Conservation (phyloP, 495 filamentous ascomycete species). For the Cercophora sp. region DNA sequence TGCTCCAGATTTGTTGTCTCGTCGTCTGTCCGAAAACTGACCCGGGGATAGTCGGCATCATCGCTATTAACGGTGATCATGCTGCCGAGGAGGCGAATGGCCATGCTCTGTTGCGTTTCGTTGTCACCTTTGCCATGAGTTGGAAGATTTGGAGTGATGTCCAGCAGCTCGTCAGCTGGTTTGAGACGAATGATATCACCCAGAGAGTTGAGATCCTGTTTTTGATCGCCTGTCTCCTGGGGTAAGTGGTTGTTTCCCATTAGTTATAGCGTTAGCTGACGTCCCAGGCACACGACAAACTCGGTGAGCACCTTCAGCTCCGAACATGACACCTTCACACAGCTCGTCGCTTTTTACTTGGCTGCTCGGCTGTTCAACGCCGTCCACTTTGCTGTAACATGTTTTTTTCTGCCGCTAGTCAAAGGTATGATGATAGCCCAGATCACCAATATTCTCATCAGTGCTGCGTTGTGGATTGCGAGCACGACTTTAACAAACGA, state of each 20-base stretch:
- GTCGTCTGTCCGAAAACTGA: constrained; percentile 23
- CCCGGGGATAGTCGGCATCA: constrained; percentile 54
- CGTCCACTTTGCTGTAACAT: constrained; percentile 38
- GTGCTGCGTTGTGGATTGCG: constrained; percentile 50
- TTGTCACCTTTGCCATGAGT: constrained; percentile 45
- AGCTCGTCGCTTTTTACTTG: constrained; percentile 54
- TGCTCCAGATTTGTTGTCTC: background rate
- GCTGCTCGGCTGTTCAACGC: constrained; percentile 49
- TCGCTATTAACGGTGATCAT: constrained; percentile 56
- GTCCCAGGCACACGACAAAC: constrained; percentile 55
- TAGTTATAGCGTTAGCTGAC: too few relatives aligned
- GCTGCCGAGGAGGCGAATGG: constrained; percentile 46
- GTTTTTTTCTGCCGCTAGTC: constrained; percentile 49
- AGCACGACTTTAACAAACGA: constrained; percentile 32
- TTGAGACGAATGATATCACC: constrained; percentile 55
- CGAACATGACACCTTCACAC: constrained; percentile 41
- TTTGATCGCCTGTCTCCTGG: constrained; percentile 52
- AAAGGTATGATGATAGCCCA: constrained; percentile 48
- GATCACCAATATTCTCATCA: constrained; percentile 32
- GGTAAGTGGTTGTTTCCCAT: too few relatives aligned
- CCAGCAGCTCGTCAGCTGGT: constrained; percentile 49
- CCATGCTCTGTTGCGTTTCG: constrained; percentile 37
- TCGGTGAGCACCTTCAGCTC: constrained; percentile 47
- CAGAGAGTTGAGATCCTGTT: constrained; percentile 52
- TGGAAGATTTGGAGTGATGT: constrained; percentile 61